These are phyloP conservation scores for Tricholoma sp. DNA, from an alignment of 768 basidiomycete genomes.

Conservation along the genomic window DNA sequence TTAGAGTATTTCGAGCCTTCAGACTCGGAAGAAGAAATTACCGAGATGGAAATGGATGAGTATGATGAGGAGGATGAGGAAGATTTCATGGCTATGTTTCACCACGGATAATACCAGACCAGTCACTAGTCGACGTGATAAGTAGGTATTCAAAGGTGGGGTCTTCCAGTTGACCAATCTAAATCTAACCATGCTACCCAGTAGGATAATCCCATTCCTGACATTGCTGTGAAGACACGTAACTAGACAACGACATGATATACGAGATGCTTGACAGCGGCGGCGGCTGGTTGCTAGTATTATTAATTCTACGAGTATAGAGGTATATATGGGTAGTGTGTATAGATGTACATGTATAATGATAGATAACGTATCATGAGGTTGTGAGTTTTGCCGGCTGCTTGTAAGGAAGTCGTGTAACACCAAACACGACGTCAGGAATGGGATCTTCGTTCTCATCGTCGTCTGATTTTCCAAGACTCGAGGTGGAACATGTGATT, in stretches of 20 bases:
- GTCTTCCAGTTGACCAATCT: no score
- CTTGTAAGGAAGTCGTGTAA: constrained; percentile 32
- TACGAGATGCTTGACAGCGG: no score
- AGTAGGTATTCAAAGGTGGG: no score
- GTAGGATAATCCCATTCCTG: no score
- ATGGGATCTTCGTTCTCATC: constrained; percentile 28
- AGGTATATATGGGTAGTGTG: background rate
- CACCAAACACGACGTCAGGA: constrained; percentile 48
- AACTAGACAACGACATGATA: background rate
- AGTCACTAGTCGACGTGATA: no score
- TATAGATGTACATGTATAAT: constrained; percentile 1
- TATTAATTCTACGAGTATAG: constrained; percentile 3
- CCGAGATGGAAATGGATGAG: constrained; percentile 21
- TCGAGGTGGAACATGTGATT: constrained; percentile 14
- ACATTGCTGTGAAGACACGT: no score
- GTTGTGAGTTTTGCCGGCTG: constrained; percentile 6
- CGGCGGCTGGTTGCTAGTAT: background rate
- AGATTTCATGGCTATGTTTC: no score
- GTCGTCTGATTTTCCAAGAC: constrained; percentile 8
- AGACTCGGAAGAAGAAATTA: constrained; percentile 37
- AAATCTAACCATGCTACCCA: no score
- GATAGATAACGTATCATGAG: background rate
- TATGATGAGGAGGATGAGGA: constrained; percentile 17
- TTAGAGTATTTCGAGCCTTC: constrained; percentile 58
- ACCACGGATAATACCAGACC: no score